phyloP scores from a whole-genome alignment of 345 rosid genomes.

The Lenwebbia sp. region DNA sequence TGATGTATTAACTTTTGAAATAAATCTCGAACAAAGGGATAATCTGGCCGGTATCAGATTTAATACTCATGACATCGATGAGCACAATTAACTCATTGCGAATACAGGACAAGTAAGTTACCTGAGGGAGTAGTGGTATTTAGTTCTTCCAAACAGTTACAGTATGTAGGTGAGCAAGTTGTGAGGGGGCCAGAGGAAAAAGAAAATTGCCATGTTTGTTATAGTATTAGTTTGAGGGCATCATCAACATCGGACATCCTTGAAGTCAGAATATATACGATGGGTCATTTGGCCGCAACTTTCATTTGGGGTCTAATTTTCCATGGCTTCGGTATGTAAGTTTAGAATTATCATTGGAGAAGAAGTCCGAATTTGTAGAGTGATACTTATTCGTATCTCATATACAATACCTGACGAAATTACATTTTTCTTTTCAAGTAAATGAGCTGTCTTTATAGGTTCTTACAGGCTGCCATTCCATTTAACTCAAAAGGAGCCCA shows the following conservation, averaged over 20 bases:
- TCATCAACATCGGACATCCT: background rate
- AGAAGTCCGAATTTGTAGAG: background rate
- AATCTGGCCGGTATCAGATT: background rate
- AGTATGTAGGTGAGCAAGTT: background rate
- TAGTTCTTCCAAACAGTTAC: background rate
- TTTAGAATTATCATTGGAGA: background rate
- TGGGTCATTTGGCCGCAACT: background rate
- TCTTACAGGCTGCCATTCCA: background rate
- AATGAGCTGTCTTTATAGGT: background rate
- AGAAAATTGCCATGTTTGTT: background rate
- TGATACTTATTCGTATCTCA: background rate
- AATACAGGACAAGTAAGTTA: background rate
- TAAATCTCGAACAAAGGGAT: background rate
- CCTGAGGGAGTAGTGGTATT: background rate
- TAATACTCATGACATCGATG: background rate
- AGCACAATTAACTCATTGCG: background rate
- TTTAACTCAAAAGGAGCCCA: background rate
- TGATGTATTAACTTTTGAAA: background rate
- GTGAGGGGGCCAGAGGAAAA: background rate
- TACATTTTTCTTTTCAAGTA: background rate
- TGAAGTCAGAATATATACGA: background rate
- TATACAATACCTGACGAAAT: background rate
- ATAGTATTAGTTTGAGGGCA: background rate
- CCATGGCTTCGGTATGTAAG: background rate
- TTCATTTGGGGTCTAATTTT: background rate